Base-by-base conservation (phyloP, 2,329 filamentous ascomycete species). In the Cyanodermella asteris region DNA sequence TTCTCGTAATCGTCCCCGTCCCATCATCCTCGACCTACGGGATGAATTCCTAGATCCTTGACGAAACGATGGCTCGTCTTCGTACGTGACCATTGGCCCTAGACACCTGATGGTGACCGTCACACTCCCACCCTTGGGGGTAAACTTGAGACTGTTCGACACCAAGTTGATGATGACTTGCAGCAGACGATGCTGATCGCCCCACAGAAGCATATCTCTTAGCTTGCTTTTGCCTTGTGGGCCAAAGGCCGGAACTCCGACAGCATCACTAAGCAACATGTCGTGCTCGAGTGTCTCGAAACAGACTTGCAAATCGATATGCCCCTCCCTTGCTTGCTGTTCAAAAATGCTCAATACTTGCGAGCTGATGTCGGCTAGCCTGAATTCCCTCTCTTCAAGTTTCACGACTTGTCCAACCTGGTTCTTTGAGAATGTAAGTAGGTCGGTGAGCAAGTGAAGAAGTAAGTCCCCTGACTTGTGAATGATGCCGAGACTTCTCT, bases 91-190 rank as follows among this genome's bases (percentile, higher is more conserved):
- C n/a, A n/a, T n/a, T n/a, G n/a, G n/a, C n/a, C n/a, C n/a, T 0
- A 74, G 36, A 38, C 77, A 90, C 34, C 64, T 67, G 29, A 93
- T 81, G 6, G 68, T 64, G 6, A 91, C 62, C 14, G 68, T 61
- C 3, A 93, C 76, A 16, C 59, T 71, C n/a, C n/a, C n/a, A 2
- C 70, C 70, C 5, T 65, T 47, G 0, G 78, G 75, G 0, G 82
- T 91, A 40, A 93, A 91, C 43, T 93, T 93, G 21, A 91, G 53
- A 44, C 74, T 78, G 50, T 93, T 93, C 46, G 75, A 82, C 23
- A 91, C 78, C 16, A 93, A 56, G 41, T 91, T 91, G 53, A 90
- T 91, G 23, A 91, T 65, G n/a, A 91, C 75, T 44, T 91, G 82
- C 14, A 91, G 51, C 19, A 91, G 87, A 22, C 82, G 62, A 40